These are phyloP conservation scores for Mucor circinelloides DNA, from an alignment of 371 early-diverging fungal genomes.

Conservation along the genomic window DNA sequence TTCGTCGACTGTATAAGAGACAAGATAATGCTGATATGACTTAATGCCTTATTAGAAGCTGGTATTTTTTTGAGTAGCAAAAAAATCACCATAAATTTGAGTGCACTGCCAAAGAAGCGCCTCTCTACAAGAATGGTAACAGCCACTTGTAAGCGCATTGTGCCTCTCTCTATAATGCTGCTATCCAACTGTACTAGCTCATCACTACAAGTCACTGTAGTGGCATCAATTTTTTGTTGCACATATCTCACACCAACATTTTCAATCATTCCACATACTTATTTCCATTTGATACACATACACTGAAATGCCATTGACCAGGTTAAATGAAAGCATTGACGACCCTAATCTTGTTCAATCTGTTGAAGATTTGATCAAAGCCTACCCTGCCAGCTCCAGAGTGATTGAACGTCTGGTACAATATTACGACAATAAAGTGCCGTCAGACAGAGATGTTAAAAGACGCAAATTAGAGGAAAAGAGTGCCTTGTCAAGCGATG, in stretches of 20 bases:
- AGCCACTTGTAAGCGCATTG: no score
- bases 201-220: neutral
- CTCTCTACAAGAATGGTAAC: no score
- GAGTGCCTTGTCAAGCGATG: conserved; percentile 5
- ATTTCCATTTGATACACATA: conserved; percentile 9
- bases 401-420: conserved; percentile 38
- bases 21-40: no score
- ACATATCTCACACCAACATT: neutral
- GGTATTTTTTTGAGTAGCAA: no score
- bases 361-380: conserved; percentile 30
- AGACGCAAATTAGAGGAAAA: conserved; percentile 27
- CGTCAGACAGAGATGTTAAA: conserved; percentile 32
- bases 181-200: no score
- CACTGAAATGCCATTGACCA: conserved; percentile 8
- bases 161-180: neutral
- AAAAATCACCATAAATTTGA: no score
- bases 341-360: conserved; percentile 35
- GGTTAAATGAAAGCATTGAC: conserved; percentile 33
- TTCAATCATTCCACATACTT: conserved; percentile 2
- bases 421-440: conserved; percentile 27
- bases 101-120: no score
- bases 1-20: no score
- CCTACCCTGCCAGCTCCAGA: conserved; percentile 28
- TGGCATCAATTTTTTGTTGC: neutral
- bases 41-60: no score